These are phyloP conservation scores for Rickenella mellea DNA, from an alignment of 768 basidiomycete genomes.

Conservation along the genomic window DNA sequence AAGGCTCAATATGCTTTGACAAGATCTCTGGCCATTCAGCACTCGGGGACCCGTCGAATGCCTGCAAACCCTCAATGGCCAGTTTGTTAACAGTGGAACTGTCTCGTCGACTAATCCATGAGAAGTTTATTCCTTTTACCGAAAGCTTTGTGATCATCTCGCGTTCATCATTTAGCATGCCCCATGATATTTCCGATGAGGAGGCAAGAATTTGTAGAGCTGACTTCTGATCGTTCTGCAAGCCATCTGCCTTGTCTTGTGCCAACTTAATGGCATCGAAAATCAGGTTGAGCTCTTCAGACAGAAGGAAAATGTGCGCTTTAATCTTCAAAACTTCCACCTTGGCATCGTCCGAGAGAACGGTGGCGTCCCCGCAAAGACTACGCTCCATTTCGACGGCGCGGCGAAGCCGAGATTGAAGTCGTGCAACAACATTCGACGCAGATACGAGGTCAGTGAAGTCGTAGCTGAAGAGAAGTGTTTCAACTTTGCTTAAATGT, in stretches of 20 bases:
- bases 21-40: conserved; percentile 86
- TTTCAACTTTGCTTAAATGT: conserved; percentile 70
- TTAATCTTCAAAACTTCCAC: conserved; percentile 58
- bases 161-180: conserved; percentile 68
- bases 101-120: conserved; percentile 81
- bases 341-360: conserved; percentile 33
- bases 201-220: conserved; percentile 74
- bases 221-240: conserved; percentile 63
- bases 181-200: conserved; percentile 85
- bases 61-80: conserved; percentile 66
- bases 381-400: conserved; percentile 43
- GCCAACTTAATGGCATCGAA: conserved; percentile 82
- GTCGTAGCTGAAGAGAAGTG: conserved; percentile 79
- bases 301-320: conserved; percentile 60
- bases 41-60: conserved; percentile 76
- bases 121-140: conserved; percentile 69
- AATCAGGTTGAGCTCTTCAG: conserved; percentile 73
- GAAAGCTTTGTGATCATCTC: conserved; percentile 79
- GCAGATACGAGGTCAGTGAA: conserved; percentile 68
- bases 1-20: conserved; percentile 63
- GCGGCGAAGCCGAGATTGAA: conserved; percentile 66
- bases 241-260: conserved; percentile 58
- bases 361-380: conserved; percentile 26
- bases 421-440: conserved; percentile 57
- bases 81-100: conserved; percentile 76